Base-by-base conservation (phyloP, 495 filamentous ascomycete genomes). In the Penicillium robsamsonii region DNA sequence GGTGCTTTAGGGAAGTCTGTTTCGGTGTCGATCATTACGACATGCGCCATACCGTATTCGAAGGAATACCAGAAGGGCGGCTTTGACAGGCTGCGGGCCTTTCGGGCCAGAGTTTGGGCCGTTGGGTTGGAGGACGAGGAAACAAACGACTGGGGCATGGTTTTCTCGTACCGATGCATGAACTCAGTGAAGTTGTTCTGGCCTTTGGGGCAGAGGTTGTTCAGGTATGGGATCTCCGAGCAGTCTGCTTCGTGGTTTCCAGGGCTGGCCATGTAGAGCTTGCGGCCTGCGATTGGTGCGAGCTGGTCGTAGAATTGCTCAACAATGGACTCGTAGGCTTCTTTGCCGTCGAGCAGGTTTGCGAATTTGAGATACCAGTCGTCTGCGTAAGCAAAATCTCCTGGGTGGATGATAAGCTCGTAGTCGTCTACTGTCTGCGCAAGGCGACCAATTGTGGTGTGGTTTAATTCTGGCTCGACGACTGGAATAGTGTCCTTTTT, bases 41-140 rank as follows among this genome's bases (percentile, higher is more conserved):
- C 64, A 68, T 85, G 82, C 6, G 73, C 74, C 75, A 83, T 79
- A 58, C 82, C 82, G 69, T 84, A 83, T 46, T 85, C 81, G 65
- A 85, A 85, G 0, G 81, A 84, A 66, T 83, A 85, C 82, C 82
- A 85, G 70, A 85, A 85, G 1, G 83, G 83, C 2, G 83, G 83
- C 29, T 81, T 78, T 4, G 83, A 70, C 4, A 83, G 74, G 25
- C 55, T 41, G 5, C 69, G 62, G 3, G 83, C 83, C 57, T 75
- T 70, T 45, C 72, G 70, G 15, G 81, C 81, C 35, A 72, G 68
- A 15, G 71, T 51, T 25, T 71, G 71, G 0, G 81, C 81, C 2
- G 71, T 71, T 13, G 61, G 59, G 70, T 79, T 81, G 12, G 70
- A 62, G 1, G 80, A 81, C 0, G 66, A 70, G 0, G 79, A 82